A percentile compares a stretch with the other conserved stretches of the same genome.
phyloP scores from a whole-genome alignment of 208 protist genomes.

The Trypanosoma boissoni region DNA sequence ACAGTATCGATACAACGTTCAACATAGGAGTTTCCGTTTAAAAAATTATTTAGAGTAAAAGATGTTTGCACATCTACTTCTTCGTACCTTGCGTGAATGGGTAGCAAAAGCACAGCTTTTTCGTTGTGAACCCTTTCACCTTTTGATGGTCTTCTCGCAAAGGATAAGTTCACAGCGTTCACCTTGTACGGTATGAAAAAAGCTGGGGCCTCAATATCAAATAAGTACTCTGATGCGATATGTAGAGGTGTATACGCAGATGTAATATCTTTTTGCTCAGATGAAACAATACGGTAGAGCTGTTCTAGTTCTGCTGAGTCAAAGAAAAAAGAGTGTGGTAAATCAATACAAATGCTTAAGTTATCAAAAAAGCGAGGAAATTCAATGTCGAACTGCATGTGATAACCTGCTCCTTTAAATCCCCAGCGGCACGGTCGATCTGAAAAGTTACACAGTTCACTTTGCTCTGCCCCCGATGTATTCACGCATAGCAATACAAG shows the following conservation, averaged over 20 bases:
- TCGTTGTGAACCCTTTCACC: not conserved
- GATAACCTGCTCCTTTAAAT: conserved; percentile 60
- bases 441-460: conserved; percentile 1
- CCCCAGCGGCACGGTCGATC: conserved; percentile 23
- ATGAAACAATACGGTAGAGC: conserved; percentile 33
- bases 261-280: conserved; percentile 31
- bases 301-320: conserved; percentile 66
- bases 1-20: conserved; percentile 44
- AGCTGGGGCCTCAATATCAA: conserved; percentile 80
- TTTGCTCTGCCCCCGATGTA: not conserved
- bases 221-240: conserved; percentile 42
- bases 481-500: conserved; percentile 2
- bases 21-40: conserved; percentile 42
- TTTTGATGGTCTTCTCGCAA: conserved; percentile 4
- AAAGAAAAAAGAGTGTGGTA: conserved; percentile 70
- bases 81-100: conserved; percentile 83
- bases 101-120: conserved; percentile 40
- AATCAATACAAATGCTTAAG: conserved; percentile 32
- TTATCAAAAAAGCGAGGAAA: conserved; percentile 31
- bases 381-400: conserved; percentile 74
- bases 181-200: conserved; percentile 60
- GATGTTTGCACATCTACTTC: conserved; percentile 32
- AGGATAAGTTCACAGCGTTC: conserved; percentile 39
- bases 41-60: conserved; percentile 43
- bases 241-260: conserved; percentile 27